Evolutionary conservation across 2,329 filamentous ascomycete species (phyloP).

Genomic region (Claviceps fusiformis): DNA sequence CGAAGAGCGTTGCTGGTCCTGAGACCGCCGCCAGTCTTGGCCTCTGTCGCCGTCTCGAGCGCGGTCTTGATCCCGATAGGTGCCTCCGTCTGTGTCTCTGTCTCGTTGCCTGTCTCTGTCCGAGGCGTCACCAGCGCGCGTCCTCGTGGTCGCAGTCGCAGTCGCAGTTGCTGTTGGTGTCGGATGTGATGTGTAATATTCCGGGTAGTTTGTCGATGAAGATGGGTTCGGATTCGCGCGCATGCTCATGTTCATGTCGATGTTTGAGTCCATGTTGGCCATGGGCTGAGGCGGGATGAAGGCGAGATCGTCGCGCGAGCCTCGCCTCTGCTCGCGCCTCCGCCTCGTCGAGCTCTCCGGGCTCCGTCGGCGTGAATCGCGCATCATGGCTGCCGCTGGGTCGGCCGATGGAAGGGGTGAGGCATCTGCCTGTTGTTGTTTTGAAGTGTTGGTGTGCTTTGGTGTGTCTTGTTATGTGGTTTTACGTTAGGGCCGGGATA

Average conservation of each 20-base stretch:
- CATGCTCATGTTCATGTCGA: slow-evolving; percentile 6
- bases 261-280: slow-evolving; percentile 5
- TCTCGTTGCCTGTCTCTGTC: slow-evolving; percentile 1
- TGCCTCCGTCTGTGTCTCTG: background rate
- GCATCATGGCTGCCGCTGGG: slow-evolving; percentile 32
- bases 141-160: slow-evolving; percentile 5
- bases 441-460: too few species aligned
- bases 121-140: background rate
- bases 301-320: slow-evolving; percentile 17
- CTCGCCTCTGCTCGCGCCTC: slow-evolving; percentile 21
- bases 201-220: background rate
- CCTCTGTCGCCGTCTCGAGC: background rate
- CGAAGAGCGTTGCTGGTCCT: slow-evolving; percentile 6
- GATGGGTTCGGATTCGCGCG: slow-evolving; percentile 1
- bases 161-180: slow-evolving; percentile 5
- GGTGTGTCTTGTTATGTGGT: background rate
- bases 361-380: slow-evolving; percentile 41
- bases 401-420: slow-evolving; percentile 8
- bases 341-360: slow-evolving; percentile 41
- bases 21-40: slow-evolving; percentile 4
- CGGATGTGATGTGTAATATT: slow-evolving; percentile 4
- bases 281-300: slow-evolving; percentile 9
- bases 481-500: background rate
- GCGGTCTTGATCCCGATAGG: background rate
- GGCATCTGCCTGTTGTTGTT: slow-evolving; percentile 5